Evolutionary conservation across 208 protist species (phyloP).

Genomic region (Trichomonas gallinae): DNA sequence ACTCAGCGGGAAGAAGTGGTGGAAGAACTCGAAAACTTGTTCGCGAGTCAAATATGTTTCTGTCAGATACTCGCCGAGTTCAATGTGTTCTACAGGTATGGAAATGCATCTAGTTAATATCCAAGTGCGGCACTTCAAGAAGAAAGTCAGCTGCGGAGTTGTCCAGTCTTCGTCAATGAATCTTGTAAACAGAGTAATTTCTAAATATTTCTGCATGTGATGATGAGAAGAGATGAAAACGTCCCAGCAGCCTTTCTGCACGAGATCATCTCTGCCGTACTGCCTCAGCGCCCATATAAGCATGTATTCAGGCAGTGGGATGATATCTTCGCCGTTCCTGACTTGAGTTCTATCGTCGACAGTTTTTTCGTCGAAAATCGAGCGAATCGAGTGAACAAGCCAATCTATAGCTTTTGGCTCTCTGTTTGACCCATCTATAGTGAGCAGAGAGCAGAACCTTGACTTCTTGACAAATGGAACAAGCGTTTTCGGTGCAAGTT

Average conservation of each 20-base stretch:
- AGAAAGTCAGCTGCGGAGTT: neutral
- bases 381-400: neutral
- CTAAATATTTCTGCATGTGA: neutral
- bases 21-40: neutral
- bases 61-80: neutral
- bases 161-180: neutral
- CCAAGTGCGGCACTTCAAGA: neutral
- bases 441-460: neutral
- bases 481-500: neutral
- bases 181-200: neutral
- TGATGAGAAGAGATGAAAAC: neutral
- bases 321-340: neutral
- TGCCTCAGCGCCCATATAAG: neutral
- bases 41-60: neutral
- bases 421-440: neutral
- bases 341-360: neutral
- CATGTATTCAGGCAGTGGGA: neutral
- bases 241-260: slow-evolving; percentile 13
- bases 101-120: neutral
- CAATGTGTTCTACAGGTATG: neutral
- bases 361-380: neutral
- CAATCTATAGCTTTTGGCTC: neutral
- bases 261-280: neutral
- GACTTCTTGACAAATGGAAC: neutral
- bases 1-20: neutral